Evolutionary conservation across 257 asterid genomes (phyloP).

Genomic region (Gardenia jasminoides): DNA sequence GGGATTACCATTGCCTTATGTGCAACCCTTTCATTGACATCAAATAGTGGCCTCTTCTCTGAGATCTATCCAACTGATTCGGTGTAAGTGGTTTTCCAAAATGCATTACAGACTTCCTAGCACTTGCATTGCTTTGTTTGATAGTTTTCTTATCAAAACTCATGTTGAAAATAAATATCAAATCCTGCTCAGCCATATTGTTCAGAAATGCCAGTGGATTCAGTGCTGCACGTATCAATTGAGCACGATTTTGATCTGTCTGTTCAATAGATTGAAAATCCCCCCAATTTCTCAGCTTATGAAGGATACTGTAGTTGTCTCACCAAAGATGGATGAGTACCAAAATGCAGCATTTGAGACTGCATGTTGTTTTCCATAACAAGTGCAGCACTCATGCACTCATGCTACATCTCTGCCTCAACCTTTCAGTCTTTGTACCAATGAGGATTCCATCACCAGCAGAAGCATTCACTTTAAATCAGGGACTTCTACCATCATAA

Average conservation of each 20-base stretch:
- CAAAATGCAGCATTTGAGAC: constrained; percentile 19
- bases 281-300: background rate
- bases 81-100: background rate
- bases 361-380: constrained; percentile 30
- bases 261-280: constrained; percentile 1
- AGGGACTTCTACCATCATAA: constrained; percentile 29
- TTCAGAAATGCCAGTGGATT: constrained; percentile 9
- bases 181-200: constrained; percentile 27
- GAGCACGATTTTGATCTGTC: constrained; percentile 10
- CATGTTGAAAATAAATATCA: constrained; percentile 62
- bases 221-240: background rate
- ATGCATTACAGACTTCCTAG: background rate
- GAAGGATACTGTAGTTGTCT: constrained; percentile 2
- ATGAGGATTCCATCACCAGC: constrained; percentile 17
- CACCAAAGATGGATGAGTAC: background rate
- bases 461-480: constrained; percentile 32
- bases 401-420: constrained; percentile 35
- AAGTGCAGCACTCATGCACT: constrained; percentile 23
- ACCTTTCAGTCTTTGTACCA: constrained; percentile 20
- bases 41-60: constrained; percentile 23
- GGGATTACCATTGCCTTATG: constrained; percentile 21
- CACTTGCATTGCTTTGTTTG: constrained; percentile 8
- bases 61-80: constrained; percentile 10
- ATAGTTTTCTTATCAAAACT: constrained; percentile 31
- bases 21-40: constrained; percentile 20